A percentile compares a stretch with the other conserved stretches of the same genome.
Evolutionary conservation across 2,329 filamentous ascomycete species (phyloP).

Genomic region (Lachnellula hyalina): DNA sequence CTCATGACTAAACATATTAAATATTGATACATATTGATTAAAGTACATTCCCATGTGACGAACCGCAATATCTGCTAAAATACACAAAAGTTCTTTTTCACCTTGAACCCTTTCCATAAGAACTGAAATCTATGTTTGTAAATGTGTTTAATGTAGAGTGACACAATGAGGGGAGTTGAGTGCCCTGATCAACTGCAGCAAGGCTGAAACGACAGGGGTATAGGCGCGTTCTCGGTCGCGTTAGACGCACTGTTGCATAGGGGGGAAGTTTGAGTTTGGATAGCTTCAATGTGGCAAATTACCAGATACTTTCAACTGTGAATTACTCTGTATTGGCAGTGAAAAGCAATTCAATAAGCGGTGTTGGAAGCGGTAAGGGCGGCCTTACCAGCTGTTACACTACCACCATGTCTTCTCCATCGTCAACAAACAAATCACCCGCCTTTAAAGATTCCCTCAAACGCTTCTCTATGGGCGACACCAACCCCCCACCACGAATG

Average conservation of each 20-base stretch:
- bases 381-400: not conserved
- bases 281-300: not conserved
- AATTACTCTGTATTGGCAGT: not conserved
- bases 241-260: not conserved
- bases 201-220: constrained; percentile 2
- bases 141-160: not conserved
- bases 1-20: not conserved
- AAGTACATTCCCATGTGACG: not conserved
- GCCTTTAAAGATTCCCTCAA: constrained; percentile 34
- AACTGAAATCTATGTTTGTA: no score
- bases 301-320: not conserved
- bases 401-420: constrained; percentile 1
- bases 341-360: not conserved
- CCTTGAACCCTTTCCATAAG: no score
- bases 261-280: not conserved
- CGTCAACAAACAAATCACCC: constrained; percentile 19
- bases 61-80: no score
- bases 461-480: constrained; percentile 33
- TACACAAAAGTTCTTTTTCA: no score
- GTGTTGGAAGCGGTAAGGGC: not conserved
- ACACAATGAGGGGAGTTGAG: not conserved
- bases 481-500: not conserved
- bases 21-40: not conserved
- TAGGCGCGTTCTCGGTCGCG: not conserved
- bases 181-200: not conserved